Evolutionary conservation across 352 stramenopile species (phyloP).

Genomic region (Globisporangium sylvaticum): DNA sequence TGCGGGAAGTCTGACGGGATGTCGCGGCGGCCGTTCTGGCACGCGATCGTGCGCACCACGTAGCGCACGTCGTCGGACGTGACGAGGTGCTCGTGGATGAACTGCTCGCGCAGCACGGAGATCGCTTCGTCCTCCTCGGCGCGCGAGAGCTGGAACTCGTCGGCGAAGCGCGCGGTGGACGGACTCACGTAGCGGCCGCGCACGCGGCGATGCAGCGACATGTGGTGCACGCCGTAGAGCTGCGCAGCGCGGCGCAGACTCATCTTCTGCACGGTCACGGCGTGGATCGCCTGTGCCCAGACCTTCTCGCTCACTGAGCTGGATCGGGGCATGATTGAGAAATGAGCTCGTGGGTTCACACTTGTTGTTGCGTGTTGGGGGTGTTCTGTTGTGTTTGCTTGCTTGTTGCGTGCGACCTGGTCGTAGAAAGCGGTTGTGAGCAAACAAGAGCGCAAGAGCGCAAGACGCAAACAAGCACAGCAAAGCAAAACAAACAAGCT

Average conservation of each 20-base stretch:
- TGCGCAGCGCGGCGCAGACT: conserved; percentile 35
- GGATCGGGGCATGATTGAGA: conserved; percentile 15
- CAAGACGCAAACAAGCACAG: neutral
- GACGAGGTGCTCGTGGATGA: conserved; percentile 35
- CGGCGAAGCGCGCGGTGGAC: neutral
- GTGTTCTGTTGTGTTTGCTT: conserved; percentile 7
- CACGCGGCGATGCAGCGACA: conserved; percentile 31
- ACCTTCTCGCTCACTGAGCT: conserved; percentile 30
- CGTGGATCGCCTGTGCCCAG: conserved; percentile 38
- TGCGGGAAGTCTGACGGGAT: conserved; percentile 47
- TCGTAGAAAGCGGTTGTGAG: conserved; percentile 2
- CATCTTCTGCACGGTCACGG: conserved; percentile 43
- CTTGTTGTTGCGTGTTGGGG: neutral
- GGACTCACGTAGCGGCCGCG: conserved; percentile 12
- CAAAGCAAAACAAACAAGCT: neutral
- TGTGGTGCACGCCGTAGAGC: conserved; percentile 43
- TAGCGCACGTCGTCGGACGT: conserved; percentile 48
- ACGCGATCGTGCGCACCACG: conserved; percentile 55
- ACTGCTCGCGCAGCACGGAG: conserved; percentile 47
- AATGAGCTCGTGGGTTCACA: neutral
- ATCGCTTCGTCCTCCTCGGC: conserved; percentile 51
- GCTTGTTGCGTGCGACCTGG: conserved; percentile 8
- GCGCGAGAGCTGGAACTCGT: conserved; percentile 33
- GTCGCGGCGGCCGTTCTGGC: conserved; percentile 31
- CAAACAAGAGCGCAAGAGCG: neutral